A percentile compares a stretch with the other conserved stretches of the same genome.
Evolutionary conservation across 495 filamentous ascomycete species (phyloP).

Genomic region (Diplogelasinospora grovesii): DNA sequence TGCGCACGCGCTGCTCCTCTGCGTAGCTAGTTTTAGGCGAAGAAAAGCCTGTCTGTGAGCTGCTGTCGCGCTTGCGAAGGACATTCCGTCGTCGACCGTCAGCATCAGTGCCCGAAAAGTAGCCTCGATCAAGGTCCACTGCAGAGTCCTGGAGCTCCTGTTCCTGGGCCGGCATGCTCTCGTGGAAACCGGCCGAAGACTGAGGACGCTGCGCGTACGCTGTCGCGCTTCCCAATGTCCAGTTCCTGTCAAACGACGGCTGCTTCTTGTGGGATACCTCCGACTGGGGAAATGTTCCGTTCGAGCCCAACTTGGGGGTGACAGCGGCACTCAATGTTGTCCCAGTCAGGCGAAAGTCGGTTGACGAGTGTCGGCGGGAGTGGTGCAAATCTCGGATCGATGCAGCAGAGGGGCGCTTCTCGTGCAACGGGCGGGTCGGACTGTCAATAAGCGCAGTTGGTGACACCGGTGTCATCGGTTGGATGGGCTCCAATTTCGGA

Average conservation of each 20-base stretch:
- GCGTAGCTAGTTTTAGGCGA: slow-evolving; percentile 59
- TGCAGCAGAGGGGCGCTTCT: slow-evolving; percentile 65
- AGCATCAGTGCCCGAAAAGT: slow-evolving; percentile 85
- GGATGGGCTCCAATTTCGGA: slow-evolving; percentile 31
- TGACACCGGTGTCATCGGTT: slow-evolving; percentile 36
- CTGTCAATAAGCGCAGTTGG: slow-evolving; percentile 52
- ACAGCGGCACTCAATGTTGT: slow-evolving; percentile 18
- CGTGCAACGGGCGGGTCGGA: slow-evolving; percentile 42
- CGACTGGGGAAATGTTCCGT: slow-evolving; percentile 27
- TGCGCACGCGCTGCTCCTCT: slow-evolving; percentile 59
- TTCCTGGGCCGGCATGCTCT: slow-evolving; percentile 23
- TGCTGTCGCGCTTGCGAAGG: slow-evolving; percentile 69
- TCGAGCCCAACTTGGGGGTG: slow-evolving; percentile 29
- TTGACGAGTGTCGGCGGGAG: slow-evolving; percentile 83
- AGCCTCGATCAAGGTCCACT: slow-evolving; percentile 76
- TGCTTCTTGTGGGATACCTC: slow-evolving; percentile 62
- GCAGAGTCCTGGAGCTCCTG: slow-evolving; percentile 31
- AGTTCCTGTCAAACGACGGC: slow-evolving; percentile 82
- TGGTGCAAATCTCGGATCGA: slow-evolving; percentile 79
- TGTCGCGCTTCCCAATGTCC: slow-evolving; percentile 64
- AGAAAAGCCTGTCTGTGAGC: slow-evolving; percentile 47
- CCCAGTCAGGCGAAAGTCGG: slow-evolving; percentile 53
- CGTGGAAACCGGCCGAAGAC: slow-evolving; percentile 43
- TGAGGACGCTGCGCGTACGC: slow-evolving; percentile 22
- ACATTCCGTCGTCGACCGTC: slow-evolving; percentile 71